Conservation (phyloP, 2,329 filamentous ascomycete species). For the Grosmannia clavigera region DNA sequence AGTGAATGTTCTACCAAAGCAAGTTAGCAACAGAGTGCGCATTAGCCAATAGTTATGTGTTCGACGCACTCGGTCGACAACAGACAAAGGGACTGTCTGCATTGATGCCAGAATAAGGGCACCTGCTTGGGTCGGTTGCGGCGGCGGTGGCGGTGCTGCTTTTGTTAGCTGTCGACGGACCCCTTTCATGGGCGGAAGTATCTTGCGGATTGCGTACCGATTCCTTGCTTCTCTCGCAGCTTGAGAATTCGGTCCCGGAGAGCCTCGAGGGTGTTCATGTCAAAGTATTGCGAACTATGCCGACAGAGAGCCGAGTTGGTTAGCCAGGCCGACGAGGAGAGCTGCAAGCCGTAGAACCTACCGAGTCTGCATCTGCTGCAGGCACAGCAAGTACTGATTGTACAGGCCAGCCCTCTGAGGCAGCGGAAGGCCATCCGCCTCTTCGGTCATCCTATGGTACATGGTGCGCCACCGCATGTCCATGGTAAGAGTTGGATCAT, state of each 20-base stretch:
- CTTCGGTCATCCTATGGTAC: conserved; percentile 41
- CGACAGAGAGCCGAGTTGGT: background rate
- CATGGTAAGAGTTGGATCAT: conserved; percentile 34
- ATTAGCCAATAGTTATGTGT: background rate
- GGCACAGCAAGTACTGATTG: conserved; percentile 37
- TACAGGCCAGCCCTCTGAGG: conserved; percentile 42
- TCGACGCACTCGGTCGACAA: conserved; percentile 15
- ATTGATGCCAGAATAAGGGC: conserved; percentile 22
- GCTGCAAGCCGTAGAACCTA: conserved; percentile 15
- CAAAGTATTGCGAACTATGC: conserved; percentile 38
- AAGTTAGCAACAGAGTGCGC: conserved; percentile 2
- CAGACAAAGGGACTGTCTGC: conserved; percentile 9
- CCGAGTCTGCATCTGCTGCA: conserved; percentile 40
- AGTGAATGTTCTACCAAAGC: conserved; percentile 26
- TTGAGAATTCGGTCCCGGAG: conserved; percentile 35
- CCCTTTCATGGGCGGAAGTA: background rate
- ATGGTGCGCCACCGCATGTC: conserved; percentile 45
- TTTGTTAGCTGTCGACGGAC: conserved; percentile 10
- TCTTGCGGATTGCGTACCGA: conserved; percentile 16
- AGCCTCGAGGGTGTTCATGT: conserved; percentile 40
- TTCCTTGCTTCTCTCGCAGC: conserved; percentile 39
- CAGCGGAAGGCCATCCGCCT: conserved; percentile 37
- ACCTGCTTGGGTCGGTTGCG: conserved; percentile 23
- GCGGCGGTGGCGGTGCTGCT: conserved; percentile 15
- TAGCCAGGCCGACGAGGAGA: background rate